phyloP scores from a whole-genome alignment of 2,329 filamentous ascomycete genomes.

The Penicillium sp. region DNA sequence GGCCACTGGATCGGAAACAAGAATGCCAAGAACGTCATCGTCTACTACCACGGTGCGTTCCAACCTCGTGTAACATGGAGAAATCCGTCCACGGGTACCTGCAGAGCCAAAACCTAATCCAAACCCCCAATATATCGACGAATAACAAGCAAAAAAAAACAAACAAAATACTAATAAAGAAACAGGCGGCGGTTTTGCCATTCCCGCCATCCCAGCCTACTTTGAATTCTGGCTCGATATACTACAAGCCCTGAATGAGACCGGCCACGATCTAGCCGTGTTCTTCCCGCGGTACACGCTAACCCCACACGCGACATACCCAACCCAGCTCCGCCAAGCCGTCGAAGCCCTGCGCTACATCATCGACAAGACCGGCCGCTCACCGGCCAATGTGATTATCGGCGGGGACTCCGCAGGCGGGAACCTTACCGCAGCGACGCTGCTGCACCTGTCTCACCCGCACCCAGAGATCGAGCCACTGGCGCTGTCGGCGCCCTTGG shows the following conservation, averaged over 20 bases:
- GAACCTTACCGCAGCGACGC: slow-evolving; percentile 29
- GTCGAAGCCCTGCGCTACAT: slow-evolving; percentile 34
- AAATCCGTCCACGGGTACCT: neutral
- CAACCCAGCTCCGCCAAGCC: slow-evolving; percentile 33
- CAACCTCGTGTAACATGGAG: neutral
- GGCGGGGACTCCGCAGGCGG: slow-evolving; percentile 38
- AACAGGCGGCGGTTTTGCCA: slow-evolving; percentile 47
- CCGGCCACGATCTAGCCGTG: slow-evolving; percentile 39
- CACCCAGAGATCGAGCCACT: slow-evolving; percentile 43
- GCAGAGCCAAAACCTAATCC: neutral
- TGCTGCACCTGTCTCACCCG: slow-evolving; percentile 42
- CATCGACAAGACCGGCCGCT: slow-evolving; percentile 24
- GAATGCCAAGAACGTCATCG: slow-evolving; percentile 31
- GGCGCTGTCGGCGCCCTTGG: slow-evolving; percentile 33
- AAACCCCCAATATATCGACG: neutral
- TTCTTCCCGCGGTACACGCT: slow-evolving; percentile 50
- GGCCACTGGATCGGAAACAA: slow-evolving; percentile 37
- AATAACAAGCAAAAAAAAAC: neutral
- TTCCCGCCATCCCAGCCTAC: slow-evolving; percentile 37
- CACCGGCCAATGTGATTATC: slow-evolving; percentile 29
- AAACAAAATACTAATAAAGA: neutral
- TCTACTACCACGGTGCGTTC: slow-evolving; percentile 33
- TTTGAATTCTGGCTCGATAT: slow-evolving; percentile 40
- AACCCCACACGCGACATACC: slow-evolving; percentile 35
- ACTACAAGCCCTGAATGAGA: slow-evolving; percentile 31